Conservation (phyloP, 352 stramenopile species). For the Globisporangium acanthophoron region DNA sequence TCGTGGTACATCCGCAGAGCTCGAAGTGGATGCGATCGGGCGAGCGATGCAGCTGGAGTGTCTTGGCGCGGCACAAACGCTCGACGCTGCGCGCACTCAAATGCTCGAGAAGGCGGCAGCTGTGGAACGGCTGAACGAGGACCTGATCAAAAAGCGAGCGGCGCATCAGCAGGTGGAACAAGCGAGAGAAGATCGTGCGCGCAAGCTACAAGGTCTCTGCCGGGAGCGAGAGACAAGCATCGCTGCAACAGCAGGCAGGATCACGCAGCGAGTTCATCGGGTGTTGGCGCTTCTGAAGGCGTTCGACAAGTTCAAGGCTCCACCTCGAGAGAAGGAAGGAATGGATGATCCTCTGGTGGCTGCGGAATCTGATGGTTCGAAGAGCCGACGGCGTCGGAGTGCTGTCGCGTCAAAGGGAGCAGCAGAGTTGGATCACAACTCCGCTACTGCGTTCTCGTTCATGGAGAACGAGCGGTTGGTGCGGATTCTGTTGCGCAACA, state of each 20-base stretch:
- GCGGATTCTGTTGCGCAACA: constrained; percentile 65
- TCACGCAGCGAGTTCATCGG: constrained; percentile 13
- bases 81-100: constrained; percentile 7
- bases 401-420: not conserved
- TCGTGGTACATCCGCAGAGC: constrained; percentile 11
- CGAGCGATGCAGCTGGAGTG: constrained; percentile 22
- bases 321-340: constrained; percentile 1
- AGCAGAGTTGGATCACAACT: not conserved
- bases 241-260: constrained; percentile 5
- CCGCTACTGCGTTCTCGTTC: constrained; percentile 30
- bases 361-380: not conserved
- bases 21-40: constrained; percentile 46
- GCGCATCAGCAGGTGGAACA: constrained; percentile 10
- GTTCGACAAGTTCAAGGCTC: constrained; percentile 42
- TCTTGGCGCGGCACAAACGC: constrained; percentile 9
- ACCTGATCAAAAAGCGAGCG: constrained; percentile 14
- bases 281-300: constrained; percentile 27
- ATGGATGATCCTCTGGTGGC: not conserved
- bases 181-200: constrained; percentile 11
- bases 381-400: constrained; percentile 7
- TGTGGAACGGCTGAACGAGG: constrained; percentile 1
- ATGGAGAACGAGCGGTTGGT: constrained; percentile 75
- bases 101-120: constrained; percentile 4
- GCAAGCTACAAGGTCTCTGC: constrained; percentile 13
- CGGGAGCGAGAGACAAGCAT: constrained; percentile 14